Evolutionary conservation across 768 basidiomycete genomes (phyloP), one percentile per base, ranked within the genome.

Genomic region (Wakefieldia striispora): DNA sequence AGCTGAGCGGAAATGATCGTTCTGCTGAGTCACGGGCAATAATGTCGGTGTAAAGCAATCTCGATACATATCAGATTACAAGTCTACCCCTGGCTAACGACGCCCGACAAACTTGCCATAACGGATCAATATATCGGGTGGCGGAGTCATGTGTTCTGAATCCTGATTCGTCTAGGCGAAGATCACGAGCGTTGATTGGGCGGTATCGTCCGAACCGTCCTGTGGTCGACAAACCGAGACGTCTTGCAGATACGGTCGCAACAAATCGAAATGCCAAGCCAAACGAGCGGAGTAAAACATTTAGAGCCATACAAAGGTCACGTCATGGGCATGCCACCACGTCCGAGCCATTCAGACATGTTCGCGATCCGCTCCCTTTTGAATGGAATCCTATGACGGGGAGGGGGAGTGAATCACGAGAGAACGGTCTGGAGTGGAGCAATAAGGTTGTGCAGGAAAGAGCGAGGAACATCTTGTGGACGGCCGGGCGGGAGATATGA

Each of bases 201-300:
- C 44, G 10, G 4, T 16, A 33, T 13, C 14, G 8, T n/a, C 20
- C 38, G 17, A 13, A 33, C 27, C 23, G 16, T 19, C 17, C 21
- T 44, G 10, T 16, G 12, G 5, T 40, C 7, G 44, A 24, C 27
- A 40, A 40, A 35, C 34, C 27, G 13, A 31, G 31, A 31, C 31
- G 16, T 33, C 13, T 14, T 33, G 12, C 14, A 16, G 19, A 13
- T 14, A 14, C n/a, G 36, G 40, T 49, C 50, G 35, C 21, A 29
- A 60, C 51, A 21, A 31, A 31, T 58, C 69, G 43, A 47, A 71
- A 71, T 53, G 63, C 62, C 26, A 65, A 67, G 16, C 49, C 64
- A 33, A 58, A 40, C 21, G 42, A 49, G 10, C 38, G 43, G 45
- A 47, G 36, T 12, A 34, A 35, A 34, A 37, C 36, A 29, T 29